A percentile compares a stretch with the other conserved stretches of the same genome.
Evolutionary conservation across 2,329 filamentous ascomycete species (phyloP).

Genomic region (Talaromyces sp.): DNA sequence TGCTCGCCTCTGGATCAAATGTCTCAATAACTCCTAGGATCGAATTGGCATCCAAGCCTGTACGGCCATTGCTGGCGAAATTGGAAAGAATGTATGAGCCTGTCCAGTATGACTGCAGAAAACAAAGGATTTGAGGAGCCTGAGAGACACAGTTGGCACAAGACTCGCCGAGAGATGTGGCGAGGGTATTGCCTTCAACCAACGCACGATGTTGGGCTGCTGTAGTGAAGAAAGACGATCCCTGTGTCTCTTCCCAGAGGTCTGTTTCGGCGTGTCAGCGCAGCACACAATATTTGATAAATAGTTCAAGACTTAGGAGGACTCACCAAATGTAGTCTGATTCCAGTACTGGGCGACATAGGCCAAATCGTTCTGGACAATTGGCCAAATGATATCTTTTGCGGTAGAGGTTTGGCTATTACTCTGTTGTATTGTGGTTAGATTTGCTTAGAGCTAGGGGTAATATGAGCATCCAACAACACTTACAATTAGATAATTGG

Average conservation of each 20-base stretch:
- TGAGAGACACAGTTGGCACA: constrained; percentile 61
- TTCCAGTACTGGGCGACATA: constrained; percentile 74
- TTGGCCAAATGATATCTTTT: constrained; percentile 62
- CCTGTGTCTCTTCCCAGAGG: constrained; percentile 75
- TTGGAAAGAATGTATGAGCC: constrained; percentile 66
- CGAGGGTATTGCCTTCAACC: constrained; percentile 60
- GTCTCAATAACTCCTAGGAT: constrained; percentile 64
- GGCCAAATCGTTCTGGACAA: constrained; percentile 69
- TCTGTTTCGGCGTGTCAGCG: constrained; percentile 34
- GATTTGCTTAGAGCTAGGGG: neutral
- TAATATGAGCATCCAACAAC: neutral
- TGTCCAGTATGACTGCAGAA: constrained; percentile 71
- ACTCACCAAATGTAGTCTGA: constrained; percentile 52
- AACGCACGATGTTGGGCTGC: constrained; percentile 64
- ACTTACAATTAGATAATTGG: constrained; percentile 63
- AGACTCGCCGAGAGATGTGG: constrained; percentile 59
- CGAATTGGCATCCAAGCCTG: constrained; percentile 69
- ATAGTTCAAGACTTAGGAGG: neutral
- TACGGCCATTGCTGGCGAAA: constrained; percentile 57
- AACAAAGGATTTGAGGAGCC: constrained; percentile 69
- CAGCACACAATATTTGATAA: neutral
- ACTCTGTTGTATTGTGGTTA: constrained; percentile 20
- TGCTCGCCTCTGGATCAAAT: constrained; percentile 63
- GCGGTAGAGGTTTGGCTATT: constrained; percentile 57
- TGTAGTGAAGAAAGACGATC: constrained; percentile 74